phyloP scores from a whole-genome alignment of 345 rosid species.

The Chamaenerion angustifolium region DNA sequence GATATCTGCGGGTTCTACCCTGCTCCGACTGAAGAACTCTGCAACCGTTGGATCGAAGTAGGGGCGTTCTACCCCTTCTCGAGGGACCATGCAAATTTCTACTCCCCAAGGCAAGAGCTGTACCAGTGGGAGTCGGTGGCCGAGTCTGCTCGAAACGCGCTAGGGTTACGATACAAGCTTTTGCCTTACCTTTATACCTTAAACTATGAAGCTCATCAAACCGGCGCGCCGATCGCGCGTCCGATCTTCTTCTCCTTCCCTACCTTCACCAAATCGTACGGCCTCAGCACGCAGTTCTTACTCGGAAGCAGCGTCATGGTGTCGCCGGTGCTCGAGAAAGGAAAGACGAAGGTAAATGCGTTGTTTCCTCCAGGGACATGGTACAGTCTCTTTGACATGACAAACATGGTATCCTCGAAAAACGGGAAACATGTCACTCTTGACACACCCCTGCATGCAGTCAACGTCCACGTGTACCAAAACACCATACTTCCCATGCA shows the following conservation, averaged over 20 bases:
- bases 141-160: constrained; percentile 76
- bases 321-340: constrained; percentile 82
- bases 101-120: constrained; percentile 93
- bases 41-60: constrained; percentile 94
- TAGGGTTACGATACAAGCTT: constrained; percentile 85
- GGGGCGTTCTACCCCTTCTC: constrained; percentile 96
- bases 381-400: constrained; percentile 77
- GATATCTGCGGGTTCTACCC: constrained; percentile 96
- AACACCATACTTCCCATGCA: constrained; percentile 83
- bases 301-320: constrained; percentile 78
- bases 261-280: constrained; percentile 41
- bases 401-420: constrained; percentile 33
- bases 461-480: constrained; percentile 78
- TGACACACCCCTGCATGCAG: constrained; percentile 61
- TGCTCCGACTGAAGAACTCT: constrained; percentile 81
- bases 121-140: constrained; percentile 88
- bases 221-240: constrained; percentile 79
- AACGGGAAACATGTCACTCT: constrained; percentile 45
- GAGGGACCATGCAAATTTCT: constrained; percentile 83
- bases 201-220: constrained; percentile 58
- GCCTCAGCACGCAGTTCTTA: constrained; percentile 81
- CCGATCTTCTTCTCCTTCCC: constrained; percentile 99
- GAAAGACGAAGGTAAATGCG: constrained; percentile 53
- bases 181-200: constrained; percentile 82
- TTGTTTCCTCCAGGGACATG: constrained; percentile 86